Conservation (phyloP, 106 monocot genomes). For the Gastrodia elata region DNA sequence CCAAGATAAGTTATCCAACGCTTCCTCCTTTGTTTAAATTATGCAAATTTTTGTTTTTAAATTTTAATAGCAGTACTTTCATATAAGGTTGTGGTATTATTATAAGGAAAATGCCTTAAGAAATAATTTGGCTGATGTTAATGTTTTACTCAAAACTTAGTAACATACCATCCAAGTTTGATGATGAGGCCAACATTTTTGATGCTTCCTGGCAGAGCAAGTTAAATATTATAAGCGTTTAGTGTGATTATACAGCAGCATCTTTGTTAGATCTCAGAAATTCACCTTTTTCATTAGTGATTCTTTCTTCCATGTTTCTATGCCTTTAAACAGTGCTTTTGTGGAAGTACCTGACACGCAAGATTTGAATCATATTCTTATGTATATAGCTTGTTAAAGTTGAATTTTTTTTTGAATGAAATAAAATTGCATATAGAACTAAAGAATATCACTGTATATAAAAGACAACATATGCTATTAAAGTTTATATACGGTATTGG, state of each 20-base stretch:
- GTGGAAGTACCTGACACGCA: constrained; percentile 37
- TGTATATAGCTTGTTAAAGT: background rate
- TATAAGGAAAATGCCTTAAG: background rate
- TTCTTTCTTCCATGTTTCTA: constrained; percentile 47
- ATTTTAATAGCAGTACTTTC: background rate
- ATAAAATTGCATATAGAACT: background rate
- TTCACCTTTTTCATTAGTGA: constrained; percentile 33
- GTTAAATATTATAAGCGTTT: background rate
- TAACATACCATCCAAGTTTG: constrained; percentile 18
- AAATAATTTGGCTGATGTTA: background rate
- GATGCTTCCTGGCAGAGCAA: constrained; percentile 26
- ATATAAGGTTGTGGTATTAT: background rate
- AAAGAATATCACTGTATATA: background rate
- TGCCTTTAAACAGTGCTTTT: constrained; percentile 34
- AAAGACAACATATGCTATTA: background rate
- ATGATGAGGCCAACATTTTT: constrained; percentile 15
- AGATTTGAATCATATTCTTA: constrained; percentile 5
- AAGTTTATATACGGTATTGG: background rate
- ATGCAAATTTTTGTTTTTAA: background rate
- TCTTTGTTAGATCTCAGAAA: background rate
- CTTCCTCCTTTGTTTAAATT: background rate
- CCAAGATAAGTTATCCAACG: background rate
- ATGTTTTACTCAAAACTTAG: background rate
- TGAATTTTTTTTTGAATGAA: background rate
- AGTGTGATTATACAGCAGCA: background rate